Evolutionary conservation across 768 basidiomycete species (phyloP), one percentile per base, ranked within the genome.

Genomic region (Agaricus subrufescens): DNA sequence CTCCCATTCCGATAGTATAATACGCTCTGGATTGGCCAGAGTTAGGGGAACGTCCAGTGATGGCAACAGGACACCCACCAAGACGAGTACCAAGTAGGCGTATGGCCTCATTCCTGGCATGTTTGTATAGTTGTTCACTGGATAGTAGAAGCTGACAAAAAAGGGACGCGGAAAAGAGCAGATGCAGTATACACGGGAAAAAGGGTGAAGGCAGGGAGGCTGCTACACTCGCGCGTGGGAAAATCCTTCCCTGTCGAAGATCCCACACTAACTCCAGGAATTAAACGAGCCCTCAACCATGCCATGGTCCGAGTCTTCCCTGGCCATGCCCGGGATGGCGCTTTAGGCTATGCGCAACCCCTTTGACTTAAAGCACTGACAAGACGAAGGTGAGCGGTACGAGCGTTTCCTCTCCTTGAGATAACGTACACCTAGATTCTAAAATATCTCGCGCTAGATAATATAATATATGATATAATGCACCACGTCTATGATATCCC

Each of bases 1-100:
- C 67, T 68, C 23, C 75, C 76, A 52, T 68, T 79, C 45, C 79
- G 74, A 65, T 77, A 84, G 58, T 73, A 57, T 46, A 78, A 60
- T 31, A 75, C 43, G 23, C 75, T 72, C 82, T 84, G 45, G 19
- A 43, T 37, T 40, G 60, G 43, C 40, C 14, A 23, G 10, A 52
- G 14, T 44, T 48, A 31, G 12, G 56, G 45, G 23, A 47, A n/a
- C 4, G 34, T 34, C 34, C 34, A 27, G 4, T 42, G 39, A 14
- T n/a, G 14, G n/a, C 5, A 7, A 11, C 26, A 42, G n/a, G 34
- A 58, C 25, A 15, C 56, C 26, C 31, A 52, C 50, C 19, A 53
- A 29, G 3, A 40, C 25, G 43, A 53, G 53, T 27, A 46, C 45
- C 31, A 54, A 40, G 14, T 30, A 50, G 15, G 48, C 49, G 50